These are phyloP conservation scores for Xylaria sp. DNA, from an alignment of 2,329 filamentous ascomycete genomes.

Conservation along the genomic window DNA sequence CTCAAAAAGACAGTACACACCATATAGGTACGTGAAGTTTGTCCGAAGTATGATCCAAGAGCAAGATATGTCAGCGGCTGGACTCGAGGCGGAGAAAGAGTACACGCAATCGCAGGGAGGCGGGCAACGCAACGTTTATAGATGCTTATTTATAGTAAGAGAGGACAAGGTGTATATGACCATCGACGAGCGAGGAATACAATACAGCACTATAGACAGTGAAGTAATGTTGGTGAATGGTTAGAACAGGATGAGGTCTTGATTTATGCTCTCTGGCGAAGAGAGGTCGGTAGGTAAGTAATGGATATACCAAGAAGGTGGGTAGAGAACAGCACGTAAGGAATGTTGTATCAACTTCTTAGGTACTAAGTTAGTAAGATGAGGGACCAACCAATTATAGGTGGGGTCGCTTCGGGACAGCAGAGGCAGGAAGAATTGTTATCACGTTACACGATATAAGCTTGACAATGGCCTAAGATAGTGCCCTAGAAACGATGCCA, in stretches of 20 bases:
- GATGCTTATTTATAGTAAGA: slow-evolving; percentile 13
- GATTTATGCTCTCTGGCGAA: slow-evolving; percentile 11
- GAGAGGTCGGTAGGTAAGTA: neutral
- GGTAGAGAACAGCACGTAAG: neutral
- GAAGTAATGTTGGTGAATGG: slow-evolving; percentile 23
- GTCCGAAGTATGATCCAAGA: slow-evolving; percentile 4
- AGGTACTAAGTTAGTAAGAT: slow-evolving; percentile 8
- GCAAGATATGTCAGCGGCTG: neutral
- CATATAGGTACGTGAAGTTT: neutral
- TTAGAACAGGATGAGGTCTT: slow-evolving; percentile 14
- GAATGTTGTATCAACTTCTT: slow-evolving; percentile 6
- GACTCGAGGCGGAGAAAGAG: slow-evolving; percentile 4
- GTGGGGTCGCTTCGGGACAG: slow-evolving; percentile 18
- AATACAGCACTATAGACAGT: slow-evolving; percentile 4
- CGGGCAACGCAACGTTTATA: slow-evolving; percentile 7
- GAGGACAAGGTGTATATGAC: slow-evolving; percentile 8
- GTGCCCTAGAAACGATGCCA: neutral
- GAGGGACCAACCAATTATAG: slow-evolving; percentile 27
- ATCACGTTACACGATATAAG: slow-evolving; percentile 8
- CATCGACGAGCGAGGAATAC: neutral
- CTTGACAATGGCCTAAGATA: neutral
- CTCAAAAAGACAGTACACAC: slow-evolving; percentile 3
- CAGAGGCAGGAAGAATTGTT: slow-evolving; percentile 23
- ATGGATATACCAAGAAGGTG: neutral
- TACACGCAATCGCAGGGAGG: slow-evolving; percentile 13